Conservation (phyloP, 2,329 filamentous ascomycete species). For the Hypoxylon sp. region DNA sequence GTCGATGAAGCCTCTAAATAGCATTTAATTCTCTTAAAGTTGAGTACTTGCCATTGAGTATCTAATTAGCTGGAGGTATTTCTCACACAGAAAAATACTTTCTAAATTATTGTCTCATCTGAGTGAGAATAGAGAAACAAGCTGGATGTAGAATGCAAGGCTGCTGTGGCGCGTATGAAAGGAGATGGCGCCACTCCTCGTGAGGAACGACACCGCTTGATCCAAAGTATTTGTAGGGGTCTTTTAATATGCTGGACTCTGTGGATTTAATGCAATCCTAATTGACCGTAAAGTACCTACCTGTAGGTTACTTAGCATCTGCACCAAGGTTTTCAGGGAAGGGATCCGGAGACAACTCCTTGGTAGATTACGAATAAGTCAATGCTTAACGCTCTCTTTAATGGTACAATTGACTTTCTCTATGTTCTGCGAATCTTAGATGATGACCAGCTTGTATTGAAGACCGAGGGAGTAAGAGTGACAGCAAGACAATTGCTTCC, state of each 20-base stretch:
- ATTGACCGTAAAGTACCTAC: background rate
- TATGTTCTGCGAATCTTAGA: background rate
- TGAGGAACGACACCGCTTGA: no score
- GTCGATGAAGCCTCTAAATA: background rate
- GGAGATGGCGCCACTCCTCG: no score
- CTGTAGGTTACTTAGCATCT: slow-evolving; percentile 1
- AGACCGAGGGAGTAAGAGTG: background rate
- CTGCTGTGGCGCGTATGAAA: no score
- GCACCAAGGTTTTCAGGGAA: background rate
- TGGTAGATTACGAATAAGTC: background rate
- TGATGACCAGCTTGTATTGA: background rate
- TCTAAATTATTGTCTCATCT: no score
- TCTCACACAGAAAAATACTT: no score
- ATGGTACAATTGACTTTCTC: background rate
- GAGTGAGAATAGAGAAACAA: no score
- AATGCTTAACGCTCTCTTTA: background rate
- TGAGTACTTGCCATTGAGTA: no score
- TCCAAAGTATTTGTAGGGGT: background rate
- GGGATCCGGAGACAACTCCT: background rate
- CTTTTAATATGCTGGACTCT: background rate
- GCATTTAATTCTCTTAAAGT: background rate
- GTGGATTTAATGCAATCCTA: background rate
- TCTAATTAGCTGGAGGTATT: no score
- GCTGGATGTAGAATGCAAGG: no score
- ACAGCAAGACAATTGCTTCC: background rate